Base-by-base conservation (phyloP, 208 protist genomes). In the Herpetomonas tarakana region DNA sequence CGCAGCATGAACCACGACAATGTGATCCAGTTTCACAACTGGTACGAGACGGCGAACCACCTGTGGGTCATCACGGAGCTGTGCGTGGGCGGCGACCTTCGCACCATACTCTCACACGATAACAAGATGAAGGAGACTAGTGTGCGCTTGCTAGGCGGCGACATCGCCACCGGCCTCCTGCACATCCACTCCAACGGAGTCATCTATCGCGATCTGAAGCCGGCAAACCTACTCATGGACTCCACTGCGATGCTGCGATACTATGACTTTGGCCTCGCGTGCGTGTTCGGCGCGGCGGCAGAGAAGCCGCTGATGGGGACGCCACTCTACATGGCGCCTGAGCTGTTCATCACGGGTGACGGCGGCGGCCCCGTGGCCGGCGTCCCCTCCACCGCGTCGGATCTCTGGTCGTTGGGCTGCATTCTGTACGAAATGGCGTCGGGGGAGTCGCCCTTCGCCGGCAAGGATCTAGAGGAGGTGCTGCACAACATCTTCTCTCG, bases 41-140 rank as follows among this genome's bases (percentile, higher is more conserved):
- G 96, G 95, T 98, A 98, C 68, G 96, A 98, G 64, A 98, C 96
- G 39, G 89, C 79, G 49, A 98, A 98, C 72, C 96, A 98, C 62
- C 62, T 98, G 35, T 98, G 96, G 96, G 71, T 98, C n/a, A 98
- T 98, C 59, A 83, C 94, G 1, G 94, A 98, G 68, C 90, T 91
- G 47, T 98, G 95, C 80, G 81, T 85, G 2, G 94, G 94, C 26
- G 88, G 92, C n/a, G 82, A 98, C 65, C 71, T 98, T 52, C 62
- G 81, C 44, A 83, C 80, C 30, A 75, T 98, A 6, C 64, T 98
- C 9, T 39, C 62, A 28, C 67, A 76, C 22, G 88, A 94, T 53
- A 69, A 71, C 25, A 55, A 65, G 25, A 72, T 98, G 26, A 90
- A 75, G 35, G 77, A 80, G 52, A 49, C 58, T 22, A 83, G 79